phyloP scores from a whole-genome alignment of 2,329 filamentous ascomycete genomes.

The Aspergillus pseudonomiae region DNA sequence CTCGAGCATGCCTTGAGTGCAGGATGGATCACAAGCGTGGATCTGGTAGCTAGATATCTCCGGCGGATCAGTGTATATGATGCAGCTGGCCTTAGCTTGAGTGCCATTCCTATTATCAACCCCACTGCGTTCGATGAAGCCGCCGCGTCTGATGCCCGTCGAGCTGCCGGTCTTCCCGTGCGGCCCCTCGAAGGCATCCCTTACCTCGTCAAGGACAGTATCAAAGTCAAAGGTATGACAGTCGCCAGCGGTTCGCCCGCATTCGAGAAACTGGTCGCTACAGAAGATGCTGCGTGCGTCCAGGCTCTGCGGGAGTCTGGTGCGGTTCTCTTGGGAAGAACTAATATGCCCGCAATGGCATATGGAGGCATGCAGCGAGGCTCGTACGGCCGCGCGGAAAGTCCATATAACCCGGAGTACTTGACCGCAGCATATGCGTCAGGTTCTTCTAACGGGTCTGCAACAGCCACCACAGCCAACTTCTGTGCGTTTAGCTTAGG shows the following conservation, averaged over 20 bases:
- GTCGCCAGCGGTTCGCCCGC: conserved; percentile 59
- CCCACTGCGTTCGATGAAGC: conserved; percentile 51
- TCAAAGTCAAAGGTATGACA: conserved; percentile 57
- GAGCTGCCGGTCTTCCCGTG: conserved; percentile 39
- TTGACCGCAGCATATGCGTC: conserved; percentile 59
- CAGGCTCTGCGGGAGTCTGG: conserved; percentile 52
- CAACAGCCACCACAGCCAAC: conserved; percentile 53
- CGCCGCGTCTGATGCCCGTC: conserved; percentile 49
- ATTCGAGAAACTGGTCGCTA: conserved; percentile 53
- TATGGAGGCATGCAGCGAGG: conserved; percentile 62
- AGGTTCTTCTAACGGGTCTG: conserved; percentile 62
- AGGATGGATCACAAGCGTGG: conserved; percentile 48
- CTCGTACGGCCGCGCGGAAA: conserved; percentile 59
- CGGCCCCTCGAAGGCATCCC: conserved; percentile 59
- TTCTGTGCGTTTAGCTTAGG: conserved; percentile 59
- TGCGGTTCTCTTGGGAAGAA: conserved; percentile 56
- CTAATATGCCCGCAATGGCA: conserved; percentile 65
- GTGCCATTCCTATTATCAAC: conserved; percentile 55
- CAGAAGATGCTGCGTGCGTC: conserved; percentile 57
- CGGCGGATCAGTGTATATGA: conserved; percentile 54
- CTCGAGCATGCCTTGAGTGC: conserved; percentile 47
- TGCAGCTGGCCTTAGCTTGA: conserved; percentile 44
- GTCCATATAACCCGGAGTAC: conserved; percentile 58
- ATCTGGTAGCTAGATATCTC: conserved; percentile 51
- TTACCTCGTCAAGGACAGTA: conserved; percentile 62